Evolutionary conservation across 257 asterid species (phyloP).

Genomic region (Solanum etuberosum): DNA sequence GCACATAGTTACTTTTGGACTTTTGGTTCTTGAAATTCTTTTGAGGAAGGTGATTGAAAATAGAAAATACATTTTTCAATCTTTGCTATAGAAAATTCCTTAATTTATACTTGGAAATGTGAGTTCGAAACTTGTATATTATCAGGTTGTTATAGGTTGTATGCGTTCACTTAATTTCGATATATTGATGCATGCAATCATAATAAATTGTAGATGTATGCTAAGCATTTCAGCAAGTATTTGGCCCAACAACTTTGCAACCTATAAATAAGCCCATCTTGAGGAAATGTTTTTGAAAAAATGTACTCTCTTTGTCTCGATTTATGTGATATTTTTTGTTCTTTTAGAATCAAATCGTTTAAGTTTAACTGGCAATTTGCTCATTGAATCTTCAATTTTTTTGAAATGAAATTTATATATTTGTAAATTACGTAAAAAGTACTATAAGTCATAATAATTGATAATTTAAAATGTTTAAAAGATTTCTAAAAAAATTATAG

Average conservation of each 20-base stretch:
- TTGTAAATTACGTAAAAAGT: no score
- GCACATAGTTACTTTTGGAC: conserved; percentile 12
- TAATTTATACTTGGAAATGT: background rate
- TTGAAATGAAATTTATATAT: background rate
- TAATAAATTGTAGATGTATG: background rate
- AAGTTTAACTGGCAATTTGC: background rate
- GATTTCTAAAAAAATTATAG: no score
- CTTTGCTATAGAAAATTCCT: background rate
- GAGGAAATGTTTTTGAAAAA: background rate
- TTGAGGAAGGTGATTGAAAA: conserved; percentile 1
- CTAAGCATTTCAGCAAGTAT: background rate
- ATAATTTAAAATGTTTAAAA: no score
- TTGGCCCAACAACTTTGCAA: background rate
- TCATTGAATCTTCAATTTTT: background rate
- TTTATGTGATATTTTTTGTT: background rate
- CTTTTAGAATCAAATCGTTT: background rate
- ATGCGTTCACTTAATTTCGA: background rate
- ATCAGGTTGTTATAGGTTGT: background rate
- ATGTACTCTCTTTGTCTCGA: no score
- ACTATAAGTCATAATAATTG: background rate
- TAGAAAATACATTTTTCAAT: background rate
- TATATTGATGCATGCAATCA: background rate
- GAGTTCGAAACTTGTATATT: background rate
- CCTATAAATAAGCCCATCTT: background rate
- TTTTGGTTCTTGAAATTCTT: conserved; percentile 9